These are phyloP conservation scores for Marchantia paleacea DNA, from an alignment of 225 moss, liverwort and hornwort species.

Conservation along the genomic window DNA sequence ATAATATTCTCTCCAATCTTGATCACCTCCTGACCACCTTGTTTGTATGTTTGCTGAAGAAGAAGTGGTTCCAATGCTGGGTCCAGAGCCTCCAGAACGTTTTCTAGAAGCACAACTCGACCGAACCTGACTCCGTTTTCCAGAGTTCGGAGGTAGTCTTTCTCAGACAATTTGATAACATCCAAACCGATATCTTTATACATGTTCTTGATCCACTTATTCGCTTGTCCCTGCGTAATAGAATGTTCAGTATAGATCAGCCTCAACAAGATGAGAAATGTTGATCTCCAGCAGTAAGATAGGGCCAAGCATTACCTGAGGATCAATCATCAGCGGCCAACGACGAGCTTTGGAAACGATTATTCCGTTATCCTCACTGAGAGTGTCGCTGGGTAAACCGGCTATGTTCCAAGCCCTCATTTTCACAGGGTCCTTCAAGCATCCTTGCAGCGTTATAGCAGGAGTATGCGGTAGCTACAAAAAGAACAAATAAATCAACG, in stretches of 20 bases:
- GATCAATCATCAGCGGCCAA: constrained; percentile 96
- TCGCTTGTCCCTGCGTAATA: constrained; percentile 69
- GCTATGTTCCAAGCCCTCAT: constrained; percentile 92
- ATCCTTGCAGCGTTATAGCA: constrained; percentile 60
- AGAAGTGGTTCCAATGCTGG: constrained; percentile 84
- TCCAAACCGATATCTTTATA: constrained; percentile 83
- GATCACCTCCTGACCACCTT: constrained; percentile 90
- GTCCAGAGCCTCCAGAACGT: constrained; percentile 73
- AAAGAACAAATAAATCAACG: too few species aligned
- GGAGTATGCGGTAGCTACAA: constrained; percentile 72
- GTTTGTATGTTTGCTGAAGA: constrained; percentile 77
- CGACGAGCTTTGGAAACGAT: constrained; percentile 80
- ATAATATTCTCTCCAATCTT: constrained; percentile 92
- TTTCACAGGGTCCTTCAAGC: constrained; percentile 71
- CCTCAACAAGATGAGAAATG: background rate
- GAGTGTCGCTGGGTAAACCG: constrained; percentile 81
- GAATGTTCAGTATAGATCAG: background rate
- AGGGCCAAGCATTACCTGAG: constrained; percentile 48
- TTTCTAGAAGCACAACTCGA: constrained; percentile 65
- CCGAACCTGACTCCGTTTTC: constrained; percentile 88
- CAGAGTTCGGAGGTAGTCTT: constrained; percentile 76
- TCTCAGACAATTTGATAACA: constrained; percentile 79
- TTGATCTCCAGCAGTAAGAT: background rate
- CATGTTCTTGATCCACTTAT: constrained; percentile 94
- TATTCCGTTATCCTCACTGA: constrained; percentile 92